Evolutionary conservation across 2,329 filamentous ascomycete genomes (phyloP), one percentile per base, ranked within the genome.

Genomic region (Cladophialophora bantiana): DNA sequence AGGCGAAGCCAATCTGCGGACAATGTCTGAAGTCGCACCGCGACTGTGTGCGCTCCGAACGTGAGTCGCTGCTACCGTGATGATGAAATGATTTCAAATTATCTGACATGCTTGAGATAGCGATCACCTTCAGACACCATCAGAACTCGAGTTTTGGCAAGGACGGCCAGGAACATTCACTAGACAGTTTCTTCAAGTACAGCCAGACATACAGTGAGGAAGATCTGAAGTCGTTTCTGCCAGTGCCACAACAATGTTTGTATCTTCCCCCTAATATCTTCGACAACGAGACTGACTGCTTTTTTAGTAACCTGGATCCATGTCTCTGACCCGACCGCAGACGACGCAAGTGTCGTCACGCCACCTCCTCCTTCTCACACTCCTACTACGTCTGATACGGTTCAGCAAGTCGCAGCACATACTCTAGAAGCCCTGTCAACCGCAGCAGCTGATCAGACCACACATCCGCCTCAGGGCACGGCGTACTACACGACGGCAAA

Each of bases 121-220:
- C 86, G 59, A 84, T 90, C 71, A 85, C 89, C 53, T 90, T 89
- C 73, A 85, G 88, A 63, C 88, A 90, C 76, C 87, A 90, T 73
- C 88, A 90, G 77, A 90, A 90, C 83, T 87, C 71, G 12, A 61
- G 61, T 42, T 56, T 71, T 35, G 58, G 56, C 36, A 64, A 55
- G 20, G 62, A 65, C n/a, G 59, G 65, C 4, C 62, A 64, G 40
- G 68, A 64, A 13, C 60, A 67, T 18, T 38, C 50, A 18, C 67
- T 68, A 7, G 57, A 64, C 34, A 58, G 56, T 45, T 68, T 68
- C 60, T 68, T 52, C 67, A 69, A 70, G 55, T 68, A 71, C 56
- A 62, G 59, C 15, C 63, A 67, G 57, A 57, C 61, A 12, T 71
- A 66, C 64, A 63, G 42, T 18, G 20, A 57, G 31, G 67, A 70